Evolutionary conservation across 2,329 filamentous ascomycete genomes (phyloP).

Genomic region (Ophidiomyces ophidiicola): DNA sequence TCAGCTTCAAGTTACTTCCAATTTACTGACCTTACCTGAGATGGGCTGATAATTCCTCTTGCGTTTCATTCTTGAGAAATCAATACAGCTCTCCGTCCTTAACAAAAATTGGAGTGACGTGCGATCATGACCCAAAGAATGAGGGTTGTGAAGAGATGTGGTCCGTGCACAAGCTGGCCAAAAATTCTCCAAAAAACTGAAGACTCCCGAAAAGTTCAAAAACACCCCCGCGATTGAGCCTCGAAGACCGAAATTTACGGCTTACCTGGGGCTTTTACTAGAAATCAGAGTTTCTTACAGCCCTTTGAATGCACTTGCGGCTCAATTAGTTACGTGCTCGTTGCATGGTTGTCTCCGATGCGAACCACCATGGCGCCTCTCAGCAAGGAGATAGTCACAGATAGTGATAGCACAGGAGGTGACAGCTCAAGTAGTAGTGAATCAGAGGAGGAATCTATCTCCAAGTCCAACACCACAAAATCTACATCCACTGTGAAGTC

Average conservation of each 20-base stretch:
- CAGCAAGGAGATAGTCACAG: slow-evolving; percentile 17
- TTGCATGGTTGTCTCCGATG: not conserved
- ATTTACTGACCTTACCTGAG: slow-evolving; percentile 9
- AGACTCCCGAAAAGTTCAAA: no score
- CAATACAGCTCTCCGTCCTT: no score
- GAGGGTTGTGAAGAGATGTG: no score
- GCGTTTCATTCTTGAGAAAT: slow-evolving; percentile 15
- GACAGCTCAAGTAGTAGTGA: slow-evolving; percentile 21
- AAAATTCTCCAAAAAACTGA: slow-evolving; percentile 5
- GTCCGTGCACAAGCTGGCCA: slow-evolving; percentile 13
- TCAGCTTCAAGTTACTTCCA: not conserved
- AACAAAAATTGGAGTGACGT: no score
- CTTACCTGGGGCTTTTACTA: no score
- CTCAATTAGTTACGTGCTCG: not conserved
- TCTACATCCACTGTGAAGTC: slow-evolving; percentile 17
- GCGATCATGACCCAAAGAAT: no score
- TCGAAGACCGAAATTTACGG: no score
- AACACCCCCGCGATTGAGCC: no score
- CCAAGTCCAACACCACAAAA: slow-evolving; percentile 3
- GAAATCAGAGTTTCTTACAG: no score
- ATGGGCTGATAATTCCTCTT: slow-evolving; percentile 9
- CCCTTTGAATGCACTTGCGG: not conserved
- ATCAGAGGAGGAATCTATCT: slow-evolving; percentile 12
- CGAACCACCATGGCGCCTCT: slow-evolving; percentile 11
- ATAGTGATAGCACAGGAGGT: slow-evolving; percentile 16